Base-by-base conservation (phyloP, 2,329 filamentous ascomycete species). In the Juglanconis oblonga region DNA sequence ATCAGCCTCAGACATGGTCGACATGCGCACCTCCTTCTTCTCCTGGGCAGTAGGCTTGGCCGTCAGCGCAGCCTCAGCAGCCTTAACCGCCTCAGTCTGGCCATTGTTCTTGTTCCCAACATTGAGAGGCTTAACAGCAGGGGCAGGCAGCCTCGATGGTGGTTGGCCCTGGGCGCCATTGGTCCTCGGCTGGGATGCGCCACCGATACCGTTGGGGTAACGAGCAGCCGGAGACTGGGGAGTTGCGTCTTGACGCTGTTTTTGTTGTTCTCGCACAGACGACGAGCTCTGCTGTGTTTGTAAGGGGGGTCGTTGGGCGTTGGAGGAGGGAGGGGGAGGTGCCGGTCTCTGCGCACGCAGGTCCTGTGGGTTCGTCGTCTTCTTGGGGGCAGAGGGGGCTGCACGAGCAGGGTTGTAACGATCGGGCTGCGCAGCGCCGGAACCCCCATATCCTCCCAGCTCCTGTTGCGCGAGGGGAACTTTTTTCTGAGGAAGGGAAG, bases 1-100 rank as follows among this genome's bases (percentile, higher is more conserved):
- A 74, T 99, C 94, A 65, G 84, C 89, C 77, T 99, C 95, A 9
- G 91, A 91, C 95, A 99, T 98, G 68, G 91, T 96, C 42, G 94
- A 98, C 92, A 99, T 97, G 71, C 95, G 92, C 52, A 95, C 92
- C 76, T 97, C 95, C 63, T 91, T 87, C 77, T 97, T 93, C 75
- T 91, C 87, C 63, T 91, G 87, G 68, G 92, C 87, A 35, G 87
- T 72, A 49, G 90, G 89, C 76, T 96, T 95, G 69, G 94, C 88
- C 14, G 90, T 94, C 58, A 98, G 83, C 9, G 92, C 92, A 56
- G 89, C 89, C 74, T 98, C 93, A 4, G 94, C 93, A 68, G 93
- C 91, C 78, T 95, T 96, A 66, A 96, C 86, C 35, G 88, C 83
- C 70, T 95, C 91, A 71, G 79, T 69, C 66, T 80, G 71, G 42